Evolutionary conservation across 129 eudicot genomes (phyloP).

Genomic region (Helianthus tuberosus): DNA sequence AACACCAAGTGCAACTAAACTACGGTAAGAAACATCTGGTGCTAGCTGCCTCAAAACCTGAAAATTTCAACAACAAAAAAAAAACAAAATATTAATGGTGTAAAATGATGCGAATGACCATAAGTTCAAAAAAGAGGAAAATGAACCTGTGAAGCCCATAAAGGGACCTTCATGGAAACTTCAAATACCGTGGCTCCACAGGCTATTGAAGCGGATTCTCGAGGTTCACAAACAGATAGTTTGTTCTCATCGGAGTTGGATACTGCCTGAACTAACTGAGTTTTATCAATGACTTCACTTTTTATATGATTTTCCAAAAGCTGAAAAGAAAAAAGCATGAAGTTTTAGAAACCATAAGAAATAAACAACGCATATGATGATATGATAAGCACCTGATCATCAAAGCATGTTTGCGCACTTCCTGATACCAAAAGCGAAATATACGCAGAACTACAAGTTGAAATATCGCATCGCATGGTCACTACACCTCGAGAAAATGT

Average conservation of each 20-base stretch:
- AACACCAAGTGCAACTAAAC: constrained; percentile 86
- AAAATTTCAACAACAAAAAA: neutral
- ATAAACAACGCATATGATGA: neutral
- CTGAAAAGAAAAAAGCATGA: constrained; percentile 38
- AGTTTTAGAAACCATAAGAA: neutral
- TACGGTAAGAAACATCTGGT: constrained; percentile 80
- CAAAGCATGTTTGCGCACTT: constrained; percentile 95
- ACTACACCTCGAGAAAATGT: constrained; percentile 95
- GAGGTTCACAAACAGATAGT: constrained; percentile 63
- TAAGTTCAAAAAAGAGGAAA: neutral
- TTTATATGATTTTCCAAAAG: constrained; percentile 95
- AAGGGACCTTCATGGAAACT: constrained; percentile 86
- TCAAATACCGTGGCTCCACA: constrained; percentile 89
- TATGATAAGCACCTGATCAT: constrained; percentile 67
- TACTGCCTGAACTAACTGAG: constrained; percentile 62
- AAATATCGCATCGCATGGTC: constrained; percentile 93
- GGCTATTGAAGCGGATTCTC: constrained; percentile 86
- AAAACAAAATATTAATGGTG: neutral
- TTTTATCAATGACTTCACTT: constrained; percentile 79
- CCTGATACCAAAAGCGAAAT: constrained; percentile 93
- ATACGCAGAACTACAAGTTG: constrained; percentile 83
- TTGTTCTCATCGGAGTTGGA: constrained; percentile 49
- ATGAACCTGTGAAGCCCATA: constrained; percentile 95
- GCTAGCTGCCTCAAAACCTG: constrained; percentile 97
- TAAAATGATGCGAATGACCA: neutral